Evolutionary conservation across 2,329 filamentous ascomycete genomes (phyloP), one percentile per base, ranked within the genome.

Genomic region (Cladophialophora bantiana): DNA sequence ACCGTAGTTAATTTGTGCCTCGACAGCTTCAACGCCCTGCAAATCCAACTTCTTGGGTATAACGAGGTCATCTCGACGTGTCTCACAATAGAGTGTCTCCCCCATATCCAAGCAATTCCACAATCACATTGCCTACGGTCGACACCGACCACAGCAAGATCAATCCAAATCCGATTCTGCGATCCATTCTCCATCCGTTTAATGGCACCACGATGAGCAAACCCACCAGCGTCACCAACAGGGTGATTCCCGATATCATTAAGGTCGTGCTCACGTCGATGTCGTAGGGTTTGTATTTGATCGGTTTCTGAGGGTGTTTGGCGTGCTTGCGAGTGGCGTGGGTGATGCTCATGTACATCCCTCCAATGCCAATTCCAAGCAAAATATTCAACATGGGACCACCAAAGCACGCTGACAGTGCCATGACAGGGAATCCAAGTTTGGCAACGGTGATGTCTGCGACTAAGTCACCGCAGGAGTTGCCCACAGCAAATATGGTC

Each of bases 351-450:
- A 97, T 95, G 76, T 94, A 96, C 45, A 92, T 86, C 15, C 95
- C 95, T 32, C 91, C 91, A 3, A 98, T 83, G n/a, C 95, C 95
- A 60, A 99, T 94, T 0, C 95, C 95, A 3, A 99, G 86, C 0
- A 99, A 82, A 69, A 99, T 99, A 74, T 99, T 99, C 48, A 99
- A 86, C 93, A 99, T 94, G 0, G 95, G 95, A 0, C 95, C 96
- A n/a, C 95, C 95, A 77, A 99, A 97, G 77, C 95, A 99, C 4
- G 95, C 95, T 38, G 92, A 94, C 48, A 90, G 81, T 0, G 95
- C 95, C 95, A 99, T 99, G 69, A 99, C 93, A 0, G 95, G 95
- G 78, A 94, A 97, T 2, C 95, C 95, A 2, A 99, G 87, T 38
- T 92, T 88, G 3, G 95, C 95, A 42, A 99, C 91, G 0, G 95